Evolutionary conservation across 2,329 filamentous ascomycete genomes (phyloP), one percentile per base, ranked within the genome.

Genomic region (Xylogone sp.): DNA sequence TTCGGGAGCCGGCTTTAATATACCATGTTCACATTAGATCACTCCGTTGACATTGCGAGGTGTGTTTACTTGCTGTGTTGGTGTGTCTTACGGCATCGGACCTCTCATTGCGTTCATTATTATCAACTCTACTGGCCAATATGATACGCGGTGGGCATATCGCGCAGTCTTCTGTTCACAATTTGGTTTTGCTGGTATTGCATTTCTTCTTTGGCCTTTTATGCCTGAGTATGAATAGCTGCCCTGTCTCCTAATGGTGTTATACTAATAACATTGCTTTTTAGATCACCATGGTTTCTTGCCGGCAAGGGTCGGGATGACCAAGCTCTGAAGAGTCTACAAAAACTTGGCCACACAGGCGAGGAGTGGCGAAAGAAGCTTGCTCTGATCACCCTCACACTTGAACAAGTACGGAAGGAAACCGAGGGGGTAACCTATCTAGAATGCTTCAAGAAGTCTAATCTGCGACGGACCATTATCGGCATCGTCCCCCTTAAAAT

Each of bases 221-320:
- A 66, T 75, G 50, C 74, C 74, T 1, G 72, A 76, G n/a, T n/a
- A n/a, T n/a, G n/a, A n/a, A n/a, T n/a, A n/a, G n/a, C n/a, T n/a
- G n/a, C n/a, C n/a, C n/a, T n/a, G n/a, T n/a, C n/a, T n/a, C n/a
- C n/a, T n/a, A n/a, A n/a, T n/a, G n/a, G n/a, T n/a, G n/a, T n/a
- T n/a, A n/a, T n/a, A n/a, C n/a, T n/a, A n/a, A n/a, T n/a, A n/a
- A n/a, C n/a, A n/a, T n/a, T n/a, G n/a, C n/a, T n/a, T n/a, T n/a
- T n/a, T n/a, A n/a, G n/a, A 58, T 74, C 71, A 1, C 72, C 74
- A 13, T 66, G 71, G 53, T 75, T 69, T 67, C 62, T 75, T 2
- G 59, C 60, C 6, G 65, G 63, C 22, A 64, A 66, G 31, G 67
- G 63, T 8, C 56, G 63, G 21, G 58, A 69, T 43, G 67, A 69